Base-by-base conservation (phyloP, 2,329 filamentous ascomycete species). In the Colletotrichum caudatum region DNA sequence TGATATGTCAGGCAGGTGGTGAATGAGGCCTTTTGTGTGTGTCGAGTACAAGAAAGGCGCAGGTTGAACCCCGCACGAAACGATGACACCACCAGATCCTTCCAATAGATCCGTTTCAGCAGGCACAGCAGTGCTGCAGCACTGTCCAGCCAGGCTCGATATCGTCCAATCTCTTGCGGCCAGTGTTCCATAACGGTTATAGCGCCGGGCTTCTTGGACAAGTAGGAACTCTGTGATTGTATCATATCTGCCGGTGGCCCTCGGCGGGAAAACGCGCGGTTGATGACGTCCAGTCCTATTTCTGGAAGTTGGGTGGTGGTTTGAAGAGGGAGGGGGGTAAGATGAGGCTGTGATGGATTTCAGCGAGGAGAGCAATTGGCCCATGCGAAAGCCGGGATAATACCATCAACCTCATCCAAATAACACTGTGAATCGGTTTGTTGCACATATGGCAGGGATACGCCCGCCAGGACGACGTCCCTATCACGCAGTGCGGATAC, bases 21-120 rank as follows among this genome's bases (percentile, higher is more conserved):
- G 46, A 59, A 51, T 29, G 57, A 46, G 18, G 23, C 7, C 20
- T 44, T 12, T 29, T 20, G 63, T 26, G 33, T 20, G 63, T 26
- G 33, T 59, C 37, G 51, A 44, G 61, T n/a, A 18, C 12, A 44
- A 54, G 7, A 33, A 5, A 33, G 20, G 23, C 37, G 48, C 50
- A 41, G 54, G 39, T 33, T 12, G 65, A 64, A 60, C 69, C 69
- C 65, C 69, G 65, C 69, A 64, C 59, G 54, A n/a, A 26, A 53
- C 59, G 46, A 62, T n/a, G 58, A 68, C 58, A 66, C 57, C 68
- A 67, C 35, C 65, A 44, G 12, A 41, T 48, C 48, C 53, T 59
- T 37, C 65, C 65, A 69, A 71, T 69, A 64, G 65, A 64, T 64
- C 33, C 59, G 69, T 71, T 71, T 60, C 69, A 71, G 29, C 44